These are phyloP conservation scores for Incumbomyces delicatus DNA, from an alignment of 2,329 filamentous ascomycete genomes.

Conservation along the genomic window DNA sequence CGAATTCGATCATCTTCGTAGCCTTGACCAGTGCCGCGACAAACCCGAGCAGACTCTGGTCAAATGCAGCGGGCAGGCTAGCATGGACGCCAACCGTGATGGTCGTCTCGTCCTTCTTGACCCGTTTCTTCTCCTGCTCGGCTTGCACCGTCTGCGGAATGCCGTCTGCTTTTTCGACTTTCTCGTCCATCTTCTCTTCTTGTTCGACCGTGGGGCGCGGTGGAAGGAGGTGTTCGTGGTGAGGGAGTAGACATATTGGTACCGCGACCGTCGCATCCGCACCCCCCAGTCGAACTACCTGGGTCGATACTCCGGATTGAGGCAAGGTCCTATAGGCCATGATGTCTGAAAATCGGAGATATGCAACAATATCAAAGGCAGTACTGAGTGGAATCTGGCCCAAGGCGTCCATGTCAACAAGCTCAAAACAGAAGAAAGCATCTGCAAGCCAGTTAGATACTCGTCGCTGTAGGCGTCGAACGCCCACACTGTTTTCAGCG, in stretches of 20 bases:
- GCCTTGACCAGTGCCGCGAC: constrained; percentile 47
- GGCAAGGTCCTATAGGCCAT: constrained; percentile 41
- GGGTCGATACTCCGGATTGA: constrained; percentile 33
- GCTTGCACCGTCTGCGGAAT: constrained; percentile 34
- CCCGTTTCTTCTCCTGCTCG: constrained; percentile 30
- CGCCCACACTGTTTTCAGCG: constrained; percentile 33
- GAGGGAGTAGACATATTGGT: constrained; percentile 42
- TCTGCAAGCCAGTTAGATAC: constrained; percentile 43
- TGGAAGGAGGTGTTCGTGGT: constrained; percentile 46
- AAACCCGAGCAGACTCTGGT: constrained; percentile 45
- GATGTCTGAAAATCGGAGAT: constrained; percentile 38
- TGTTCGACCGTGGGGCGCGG: constrained; percentile 27
- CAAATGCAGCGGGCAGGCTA: constrained; percentile 40
- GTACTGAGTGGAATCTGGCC: constrained; percentile 42
- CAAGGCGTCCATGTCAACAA: constrained; percentile 36
- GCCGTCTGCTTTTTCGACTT: constrained; percentile 35
- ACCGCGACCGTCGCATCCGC: constrained; percentile 41
- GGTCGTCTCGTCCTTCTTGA: constrained; percentile 38
- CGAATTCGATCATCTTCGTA: constrained; percentile 46
- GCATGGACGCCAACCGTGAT: constrained; percentile 41
- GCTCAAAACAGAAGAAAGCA: constrained; percentile 43
- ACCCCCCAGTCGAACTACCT: constrained; percentile 43
- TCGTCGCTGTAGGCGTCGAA: constrained; percentile 36
- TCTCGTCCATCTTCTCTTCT: constrained; percentile 26
- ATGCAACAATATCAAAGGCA: constrained; percentile 38